These are phyloP conservation scores for Gillenia trifoliata DNA, from an alignment of 306 rosid genomes.

Conservation along the genomic window DNA sequence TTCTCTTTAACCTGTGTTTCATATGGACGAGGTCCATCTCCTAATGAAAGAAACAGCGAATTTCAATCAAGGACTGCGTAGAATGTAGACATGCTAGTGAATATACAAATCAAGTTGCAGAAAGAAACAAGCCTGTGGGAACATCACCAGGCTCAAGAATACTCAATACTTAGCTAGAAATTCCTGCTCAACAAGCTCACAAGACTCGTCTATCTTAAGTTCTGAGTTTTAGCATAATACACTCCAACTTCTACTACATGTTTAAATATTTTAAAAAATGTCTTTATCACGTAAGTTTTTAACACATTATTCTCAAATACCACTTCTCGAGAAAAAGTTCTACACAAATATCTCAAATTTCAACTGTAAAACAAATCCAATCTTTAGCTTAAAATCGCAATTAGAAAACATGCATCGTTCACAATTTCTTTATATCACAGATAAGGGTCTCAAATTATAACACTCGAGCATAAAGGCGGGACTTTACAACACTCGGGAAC, in stretches of 20 bases:
- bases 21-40: slow-evolving; percentile 70
- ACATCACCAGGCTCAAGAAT: background rate
- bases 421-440: background rate
- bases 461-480: background rate
- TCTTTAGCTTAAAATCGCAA: background rate
- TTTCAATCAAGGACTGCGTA: background rate
- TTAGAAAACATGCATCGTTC: background rate
- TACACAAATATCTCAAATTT: background rate
- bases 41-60: slow-evolving; percentile 27
- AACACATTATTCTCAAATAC: background rate
- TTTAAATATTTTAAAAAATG: background rate
- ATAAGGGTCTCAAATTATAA: background rate
- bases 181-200: background rate
- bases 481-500: background rate
- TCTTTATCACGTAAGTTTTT: background rate
- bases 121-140: background rate
- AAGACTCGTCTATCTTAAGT: too few species aligned
- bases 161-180: background rate
- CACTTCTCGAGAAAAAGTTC: background rate
- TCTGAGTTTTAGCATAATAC: background rate
- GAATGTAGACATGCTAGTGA: background rate
- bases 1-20: slow-evolving; percentile 73
- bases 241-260: background rate
- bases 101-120: background rate
- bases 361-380: background rate